Percentiles rank a stretch among this genome's conserved stretches.
Evolutionary conservation across 768 basidiomycete genomes (phyloP).

Genomic region (Dacryopinax spathularia): DNA sequence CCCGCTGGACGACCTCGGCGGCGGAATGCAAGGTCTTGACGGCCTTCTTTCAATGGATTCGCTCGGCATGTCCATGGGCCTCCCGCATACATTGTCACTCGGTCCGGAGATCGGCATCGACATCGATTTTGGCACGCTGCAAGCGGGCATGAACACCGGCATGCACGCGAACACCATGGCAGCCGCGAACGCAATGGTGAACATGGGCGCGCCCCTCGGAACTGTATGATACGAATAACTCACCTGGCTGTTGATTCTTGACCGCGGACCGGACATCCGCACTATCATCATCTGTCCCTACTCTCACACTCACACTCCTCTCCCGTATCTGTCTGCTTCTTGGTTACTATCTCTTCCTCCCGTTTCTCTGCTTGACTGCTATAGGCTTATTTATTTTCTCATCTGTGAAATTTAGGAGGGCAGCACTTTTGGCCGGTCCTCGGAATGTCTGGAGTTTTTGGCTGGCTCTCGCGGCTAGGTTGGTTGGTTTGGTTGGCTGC

Average conservation of each 20-base stretch:
- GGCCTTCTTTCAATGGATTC: not conserved
- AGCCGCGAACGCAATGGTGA: not conserved
- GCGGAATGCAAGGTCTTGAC: not conserved
- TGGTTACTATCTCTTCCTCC: not conserved
- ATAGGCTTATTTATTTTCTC: too few relatives aligned
- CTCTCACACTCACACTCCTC: not conserved
- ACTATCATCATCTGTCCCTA: not conserved
- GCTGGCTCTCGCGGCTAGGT: too few relatives aligned
- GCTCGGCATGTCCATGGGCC: not conserved
- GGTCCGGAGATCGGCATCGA: not conserved
- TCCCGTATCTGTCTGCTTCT: not conserved
- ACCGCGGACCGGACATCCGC: too few relatives aligned
- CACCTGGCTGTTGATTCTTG: too few relatives aligned
- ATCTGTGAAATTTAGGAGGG: too few relatives aligned
- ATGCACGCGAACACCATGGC: not conserved
- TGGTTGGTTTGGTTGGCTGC: too few relatives aligned
- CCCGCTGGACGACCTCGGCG: not conserved
- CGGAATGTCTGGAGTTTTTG: too few relatives aligned
- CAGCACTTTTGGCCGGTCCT: too few relatives aligned
- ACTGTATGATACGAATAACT: conserved; percentile 1
- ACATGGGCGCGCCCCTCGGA: not conserved
- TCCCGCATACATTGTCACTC: not conserved
- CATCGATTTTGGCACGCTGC: not conserved
- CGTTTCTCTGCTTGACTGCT: too few relatives aligned
- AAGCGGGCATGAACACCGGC: not conserved